Evolutionary conservation across 805 yeast species (phyloP).

Genomic region (Yarrowia sp.): DNA sequence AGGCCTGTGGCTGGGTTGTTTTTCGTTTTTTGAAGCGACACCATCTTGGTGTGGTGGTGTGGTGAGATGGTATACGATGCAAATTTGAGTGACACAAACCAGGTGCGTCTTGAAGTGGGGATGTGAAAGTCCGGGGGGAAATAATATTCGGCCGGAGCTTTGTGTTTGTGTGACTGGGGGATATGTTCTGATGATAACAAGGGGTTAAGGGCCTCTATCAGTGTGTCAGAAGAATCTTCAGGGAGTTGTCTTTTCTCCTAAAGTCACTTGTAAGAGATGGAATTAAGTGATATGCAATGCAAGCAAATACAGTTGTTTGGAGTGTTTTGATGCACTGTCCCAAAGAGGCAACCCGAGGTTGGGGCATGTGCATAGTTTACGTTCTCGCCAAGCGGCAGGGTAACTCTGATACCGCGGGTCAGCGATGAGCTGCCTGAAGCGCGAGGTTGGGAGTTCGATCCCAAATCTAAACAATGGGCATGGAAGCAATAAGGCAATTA

Average conservation of each 20-base stretch:
- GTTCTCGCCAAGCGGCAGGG: not conserved
- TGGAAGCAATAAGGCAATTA: too few relatives aligned
- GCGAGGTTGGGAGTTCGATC: not conserved
- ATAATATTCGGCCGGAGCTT: not conserved
- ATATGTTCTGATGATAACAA: not conserved
- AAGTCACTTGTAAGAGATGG: not conserved
- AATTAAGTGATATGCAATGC: conserved; percentile 1
- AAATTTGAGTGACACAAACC: not conserved
- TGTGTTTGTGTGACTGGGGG: not conserved
- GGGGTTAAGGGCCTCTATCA: too few relatives aligned
- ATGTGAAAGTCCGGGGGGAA: not conserved
- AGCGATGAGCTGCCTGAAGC: not conserved
- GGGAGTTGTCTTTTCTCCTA: not conserved
- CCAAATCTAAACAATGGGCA: too few relatives aligned
- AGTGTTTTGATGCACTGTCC: conserved; percentile 4
- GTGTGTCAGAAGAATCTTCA: not conserved
- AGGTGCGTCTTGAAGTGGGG: not conserved
- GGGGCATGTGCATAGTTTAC: not conserved
- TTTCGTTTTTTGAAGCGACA: conserved; percentile 4
- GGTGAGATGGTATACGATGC: not conserved
- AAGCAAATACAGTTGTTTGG: not conserved
- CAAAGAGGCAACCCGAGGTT: conserved; percentile 3
- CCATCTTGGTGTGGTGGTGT: not conserved
- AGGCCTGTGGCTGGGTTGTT: conserved; percentile 1
- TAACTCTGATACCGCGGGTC: not conserved